Evolutionary conservation across 2,329 filamentous ascomycete species (phyloP).

Genomic region (Laburnicola sp.): DNA sequence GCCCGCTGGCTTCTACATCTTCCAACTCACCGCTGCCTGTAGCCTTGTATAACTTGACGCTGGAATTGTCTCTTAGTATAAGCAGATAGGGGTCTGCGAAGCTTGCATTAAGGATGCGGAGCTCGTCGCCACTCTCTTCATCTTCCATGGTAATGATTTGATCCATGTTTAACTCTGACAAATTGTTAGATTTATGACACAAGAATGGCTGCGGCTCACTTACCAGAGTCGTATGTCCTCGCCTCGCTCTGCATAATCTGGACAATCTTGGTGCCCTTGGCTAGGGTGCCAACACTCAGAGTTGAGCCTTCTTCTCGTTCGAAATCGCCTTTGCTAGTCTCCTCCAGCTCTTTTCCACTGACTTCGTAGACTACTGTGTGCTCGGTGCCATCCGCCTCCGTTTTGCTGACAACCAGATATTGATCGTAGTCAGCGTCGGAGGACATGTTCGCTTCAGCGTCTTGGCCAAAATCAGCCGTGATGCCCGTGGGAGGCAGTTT

Average conservation of each 20-base stretch:
- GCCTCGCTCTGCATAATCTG: conserved; percentile 87
- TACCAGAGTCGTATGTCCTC: conserved; percentile 85
- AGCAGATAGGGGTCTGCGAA: conserved; percentile 86
- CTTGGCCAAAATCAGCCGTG: conserved; percentile 52
- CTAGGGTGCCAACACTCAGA: conserved; percentile 81
- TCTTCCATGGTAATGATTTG: conserved; percentile 94
- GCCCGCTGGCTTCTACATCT: conserved; percentile 68
- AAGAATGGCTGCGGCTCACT: conserved; percentile 43
- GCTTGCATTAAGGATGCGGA: conserved; percentile 75
- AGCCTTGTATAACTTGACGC: conserved; percentile 75
- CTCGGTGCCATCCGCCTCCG: conserved; percentile 67
- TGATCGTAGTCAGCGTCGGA: conserved; percentile 68
- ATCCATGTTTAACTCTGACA: conserved; percentile 75
- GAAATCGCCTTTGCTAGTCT: conserved; percentile 82
- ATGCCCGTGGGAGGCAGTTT: conserved; percentile 65
- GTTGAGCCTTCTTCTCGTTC: conserved; percentile 87
- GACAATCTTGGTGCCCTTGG: conserved; percentile 77
- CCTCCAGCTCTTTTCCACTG: conserved; percentile 72
- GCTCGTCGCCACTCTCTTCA: conserved; percentile 75
- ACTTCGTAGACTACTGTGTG: conserved; percentile 77
- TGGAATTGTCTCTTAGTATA: conserved; percentile 80
- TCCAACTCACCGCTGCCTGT: conserved; percentile 83
- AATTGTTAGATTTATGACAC: conserved; percentile 1
- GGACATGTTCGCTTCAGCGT: conserved; percentile 43
- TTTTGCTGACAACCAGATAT: conserved; percentile 81